These are phyloP conservation scores for Fallopia convolvulus DNA, from an alignment of 148 eudicot genomes.

Conservation along the genomic window DNA sequence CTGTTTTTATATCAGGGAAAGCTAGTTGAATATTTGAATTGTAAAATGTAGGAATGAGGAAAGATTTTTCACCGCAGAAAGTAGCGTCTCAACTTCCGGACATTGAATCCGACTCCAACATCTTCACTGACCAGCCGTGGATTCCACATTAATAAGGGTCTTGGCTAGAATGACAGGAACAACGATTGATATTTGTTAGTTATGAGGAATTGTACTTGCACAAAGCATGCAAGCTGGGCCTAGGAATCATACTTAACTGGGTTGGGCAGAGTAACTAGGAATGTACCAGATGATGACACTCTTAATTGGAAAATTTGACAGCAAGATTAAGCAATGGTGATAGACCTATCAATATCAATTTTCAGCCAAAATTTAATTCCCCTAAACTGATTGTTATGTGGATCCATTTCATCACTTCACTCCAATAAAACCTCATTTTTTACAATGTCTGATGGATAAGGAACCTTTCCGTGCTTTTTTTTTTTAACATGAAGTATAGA, in stretches of 20 bases:
- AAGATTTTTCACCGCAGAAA: slow-evolving; percentile 52
- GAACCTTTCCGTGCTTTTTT: not conserved
- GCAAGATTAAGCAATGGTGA: not conserved
- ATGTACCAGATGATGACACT: not conserved
- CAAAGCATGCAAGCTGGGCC: not conserved
- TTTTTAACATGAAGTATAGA: not conserved
- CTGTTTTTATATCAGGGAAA: not conserved
- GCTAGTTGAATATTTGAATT: not conserved
- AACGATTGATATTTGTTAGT: not conserved
- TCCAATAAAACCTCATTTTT: not conserved
- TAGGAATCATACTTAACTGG: not conserved
- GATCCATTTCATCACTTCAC: not conserved
- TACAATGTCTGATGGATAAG: not conserved
- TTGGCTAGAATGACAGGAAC: slow-evolving; percentile 41
- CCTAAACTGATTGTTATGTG: not conserved
- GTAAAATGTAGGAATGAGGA: not conserved
- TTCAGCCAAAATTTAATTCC: not conserved
- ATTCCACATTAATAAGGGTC: slow-evolving; percentile 99
- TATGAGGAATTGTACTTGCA: not conserved
- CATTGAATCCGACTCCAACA: slow-evolving; percentile 94
- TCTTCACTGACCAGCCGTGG: slow-evolving; percentile 95
- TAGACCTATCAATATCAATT: not conserved
- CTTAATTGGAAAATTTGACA: not conserved
- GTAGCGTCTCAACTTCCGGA: slow-evolving; percentile 58
- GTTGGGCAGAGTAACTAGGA: not conserved